A percentile compares a stretch with the other conserved stretches of the same genome.
Conservation (phyloP, 2,329 filamentous ascomycete genomes). For the Biscogniauxia mediterranea region DNA sequence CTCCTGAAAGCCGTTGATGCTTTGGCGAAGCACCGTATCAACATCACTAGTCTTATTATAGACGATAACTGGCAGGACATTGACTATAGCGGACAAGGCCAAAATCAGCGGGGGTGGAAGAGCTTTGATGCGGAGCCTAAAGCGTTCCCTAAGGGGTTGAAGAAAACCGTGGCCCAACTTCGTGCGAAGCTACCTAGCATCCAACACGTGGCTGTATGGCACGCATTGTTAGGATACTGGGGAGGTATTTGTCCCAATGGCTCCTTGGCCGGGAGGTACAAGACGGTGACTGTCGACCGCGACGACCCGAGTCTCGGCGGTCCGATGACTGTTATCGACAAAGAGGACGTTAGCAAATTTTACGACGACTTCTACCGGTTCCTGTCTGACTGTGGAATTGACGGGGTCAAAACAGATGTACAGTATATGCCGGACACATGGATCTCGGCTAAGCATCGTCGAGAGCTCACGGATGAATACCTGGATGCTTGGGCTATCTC, state of each 20-base stretch:
- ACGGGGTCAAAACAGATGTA: conserved; percentile 88
- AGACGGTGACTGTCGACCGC: conserved; percentile 62
- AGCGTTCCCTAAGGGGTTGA: conserved; percentile 78
- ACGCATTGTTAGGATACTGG: conserved; percentile 87
- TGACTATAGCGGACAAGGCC: conserved; percentile 48
- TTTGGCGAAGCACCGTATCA: conserved; percentile 69
- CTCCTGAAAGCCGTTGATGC: conserved; percentile 72
- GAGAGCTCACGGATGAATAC: conserved; percentile 69
- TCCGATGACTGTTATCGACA: conserved; percentile 69
- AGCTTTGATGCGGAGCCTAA: conserved; percentile 81
- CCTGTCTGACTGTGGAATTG: conserved; percentile 69
- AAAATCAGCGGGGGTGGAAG: conserved; percentile 66
- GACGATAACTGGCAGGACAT: conserved; percentile 96
- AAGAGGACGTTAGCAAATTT: conserved; percentile 70
- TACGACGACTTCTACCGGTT: conserved; percentile 93
- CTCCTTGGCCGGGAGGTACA: conserved; percentile 73
- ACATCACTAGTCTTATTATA: conserved; percentile 83
- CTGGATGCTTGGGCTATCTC: conserved; percentile 84
- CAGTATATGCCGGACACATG: conserved; percentile 87
- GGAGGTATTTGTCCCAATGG: conserved; percentile 78
- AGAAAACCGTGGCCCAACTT: conserved; percentile 66
- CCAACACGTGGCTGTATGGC: conserved; percentile 88
- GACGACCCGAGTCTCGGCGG: conserved; percentile 54
- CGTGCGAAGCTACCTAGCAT: conserved; percentile 69
- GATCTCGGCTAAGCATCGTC: conserved; percentile 65